These are phyloP conservation scores for Ceratobasidium theobromae DNA, from an alignment of 1,284 basidiomycete species.

Conservation along the genomic window DNA sequence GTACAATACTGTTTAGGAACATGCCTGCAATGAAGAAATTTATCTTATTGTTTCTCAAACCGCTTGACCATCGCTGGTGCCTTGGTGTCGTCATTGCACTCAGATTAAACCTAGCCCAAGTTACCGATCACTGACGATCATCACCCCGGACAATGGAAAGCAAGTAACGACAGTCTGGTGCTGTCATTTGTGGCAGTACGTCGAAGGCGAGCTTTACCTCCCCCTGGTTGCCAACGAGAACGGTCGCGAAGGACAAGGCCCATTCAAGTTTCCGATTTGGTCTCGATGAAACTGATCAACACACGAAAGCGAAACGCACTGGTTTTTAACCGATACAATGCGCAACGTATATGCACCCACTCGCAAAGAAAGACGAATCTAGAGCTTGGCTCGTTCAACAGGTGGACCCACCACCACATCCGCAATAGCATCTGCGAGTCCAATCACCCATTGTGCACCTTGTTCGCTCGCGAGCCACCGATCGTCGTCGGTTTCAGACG, in stretches of 20 bases:
- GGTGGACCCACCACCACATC: slow-evolving; percentile 54
- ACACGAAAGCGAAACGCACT: slow-evolving; percentile 32
- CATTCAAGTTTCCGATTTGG: slow-evolving; percentile 58
- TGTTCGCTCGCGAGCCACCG: slow-evolving; percentile 87
- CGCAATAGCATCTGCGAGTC: slow-evolving; percentile 78
- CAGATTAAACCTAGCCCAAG: slow-evolving; percentile 14
- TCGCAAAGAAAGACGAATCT: no score
- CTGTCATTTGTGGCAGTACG: slow-evolving; percentile 35
- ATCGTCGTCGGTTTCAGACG: slow-evolving; percentile 58
- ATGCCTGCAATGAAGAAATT: slow-evolving; percentile 9
- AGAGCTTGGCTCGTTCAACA: slow-evolving; percentile 13
- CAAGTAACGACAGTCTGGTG: slow-evolving; percentile 31
- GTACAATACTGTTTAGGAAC: slow-evolving; percentile 26
- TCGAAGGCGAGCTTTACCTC: slow-evolving; percentile 30
- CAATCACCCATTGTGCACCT: slow-evolving; percentile 89
- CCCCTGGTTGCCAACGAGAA: slow-evolving; percentile 25
- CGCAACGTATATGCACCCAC: no score
- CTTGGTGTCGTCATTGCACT: slow-evolving; percentile 26
- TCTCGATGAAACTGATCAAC: slow-evolving; percentile 43
- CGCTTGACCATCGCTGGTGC: neutral
- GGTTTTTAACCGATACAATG: slow-evolving; percentile 47
- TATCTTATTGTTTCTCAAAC: slow-evolving; percentile 18
- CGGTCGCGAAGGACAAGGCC: slow-evolving; percentile 29
- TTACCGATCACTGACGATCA: slow-evolving; percentile 18
- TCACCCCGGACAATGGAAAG: slow-evolving; percentile 23